These are phyloP conservation scores for Xylariaceae sp. DNA, from an alignment of 2,329 filamentous ascomycete species.

Conservation along the genomic window DNA sequence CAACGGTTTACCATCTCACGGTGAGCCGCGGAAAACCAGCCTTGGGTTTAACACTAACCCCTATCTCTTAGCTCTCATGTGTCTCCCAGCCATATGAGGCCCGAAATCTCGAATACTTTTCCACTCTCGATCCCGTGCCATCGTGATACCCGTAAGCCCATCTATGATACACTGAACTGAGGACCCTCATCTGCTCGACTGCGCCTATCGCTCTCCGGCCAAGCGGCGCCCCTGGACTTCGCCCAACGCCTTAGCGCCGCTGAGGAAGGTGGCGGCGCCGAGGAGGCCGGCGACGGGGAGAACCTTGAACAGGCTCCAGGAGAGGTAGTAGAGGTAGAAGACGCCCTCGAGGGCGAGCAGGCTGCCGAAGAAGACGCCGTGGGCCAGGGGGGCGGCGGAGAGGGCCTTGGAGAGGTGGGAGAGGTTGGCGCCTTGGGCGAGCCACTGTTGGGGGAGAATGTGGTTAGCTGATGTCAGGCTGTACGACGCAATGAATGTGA, in stretches of 20 bases:
- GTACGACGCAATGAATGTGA: too few relatives aligned
- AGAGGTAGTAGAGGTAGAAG: slow-evolving; percentile 91
- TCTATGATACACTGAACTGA: too few relatives aligned
- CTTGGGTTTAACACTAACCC: too few relatives aligned
- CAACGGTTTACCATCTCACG: too few relatives aligned
- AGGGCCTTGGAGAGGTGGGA: slow-evolving; percentile 74
- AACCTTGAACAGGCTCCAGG: slow-evolving; percentile 87
- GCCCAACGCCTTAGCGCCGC: slow-evolving; percentile 82
- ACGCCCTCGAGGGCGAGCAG: slow-evolving; percentile 83
- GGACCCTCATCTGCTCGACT: too few relatives aligned
- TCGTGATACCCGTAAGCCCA: too few relatives aligned
- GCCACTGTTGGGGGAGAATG: slow-evolving; percentile 55
- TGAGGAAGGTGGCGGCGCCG: slow-evolving; percentile 71
- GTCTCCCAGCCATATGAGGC: too few relatives aligned
- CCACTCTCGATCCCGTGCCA: too few relatives aligned
- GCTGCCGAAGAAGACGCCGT: slow-evolving; percentile 80
- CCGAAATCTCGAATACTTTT: too few relatives aligned
- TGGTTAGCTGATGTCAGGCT: too few relatives aligned
- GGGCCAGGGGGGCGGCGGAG: slow-evolving; percentile 70
- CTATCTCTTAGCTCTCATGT: too few relatives aligned
- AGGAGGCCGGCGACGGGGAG: slow-evolving; percentile 69
- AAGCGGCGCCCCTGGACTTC: slow-evolving; percentile 89
- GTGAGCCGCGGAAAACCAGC: too few relatives aligned
- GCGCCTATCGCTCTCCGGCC: slow-evolving; percentile 52
- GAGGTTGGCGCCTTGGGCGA: slow-evolving; percentile 76